Evolutionary conservation across 2,329 filamentous ascomycete species (phyloP).

Genomic region (Penicillium sp.): DNA sequence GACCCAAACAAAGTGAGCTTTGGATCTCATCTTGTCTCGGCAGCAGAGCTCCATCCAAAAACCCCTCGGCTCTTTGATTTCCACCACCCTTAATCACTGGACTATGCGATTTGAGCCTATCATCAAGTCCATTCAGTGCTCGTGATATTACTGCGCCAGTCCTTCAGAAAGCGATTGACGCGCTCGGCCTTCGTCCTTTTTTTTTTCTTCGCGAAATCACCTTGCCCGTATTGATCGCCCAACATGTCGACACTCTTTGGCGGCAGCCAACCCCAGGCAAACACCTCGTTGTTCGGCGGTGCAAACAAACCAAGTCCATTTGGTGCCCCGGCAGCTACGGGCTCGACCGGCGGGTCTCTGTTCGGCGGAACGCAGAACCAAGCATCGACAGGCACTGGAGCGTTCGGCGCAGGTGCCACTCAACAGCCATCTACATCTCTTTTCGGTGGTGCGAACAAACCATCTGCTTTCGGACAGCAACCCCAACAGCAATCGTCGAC

Average conservation of each 20-base stretch:
- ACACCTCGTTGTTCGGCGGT: constrained; percentile 29
- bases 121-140: not conserved
- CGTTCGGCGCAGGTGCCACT: constrained; percentile 14
- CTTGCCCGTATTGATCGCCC: constrained; percentile 11
- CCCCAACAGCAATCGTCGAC: constrained; percentile 20
- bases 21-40: constrained; percentile 19
- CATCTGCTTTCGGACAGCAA: constrained; percentile 15
- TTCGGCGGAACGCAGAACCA: constrained; percentile 30
- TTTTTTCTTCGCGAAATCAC: constrained; percentile 15
- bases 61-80: constrained; percentile 18
- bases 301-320: constrained; percentile 41
- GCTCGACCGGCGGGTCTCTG: constrained; percentile 33
- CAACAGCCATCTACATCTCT: constrained; percentile 35
- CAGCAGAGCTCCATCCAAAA: constrained; percentile 19
- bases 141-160: not conserved
- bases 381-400: constrained; percentile 18
- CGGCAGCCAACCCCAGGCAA: constrained; percentile 23
- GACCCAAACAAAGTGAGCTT: constrained; percentile 28
- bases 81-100: constrained; percentile 4
- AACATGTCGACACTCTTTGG: constrained; percentile 43
- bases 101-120: constrained; percentile 10
- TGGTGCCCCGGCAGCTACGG: constrained; percentile 30
- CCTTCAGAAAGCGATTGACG: not conserved
- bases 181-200: constrained; percentile 14
- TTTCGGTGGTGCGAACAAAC: constrained; percentile 24